phyloP scores from a whole-genome alignment of 148 eudicot species.

The Fagopyrum esculentum region DNA sequence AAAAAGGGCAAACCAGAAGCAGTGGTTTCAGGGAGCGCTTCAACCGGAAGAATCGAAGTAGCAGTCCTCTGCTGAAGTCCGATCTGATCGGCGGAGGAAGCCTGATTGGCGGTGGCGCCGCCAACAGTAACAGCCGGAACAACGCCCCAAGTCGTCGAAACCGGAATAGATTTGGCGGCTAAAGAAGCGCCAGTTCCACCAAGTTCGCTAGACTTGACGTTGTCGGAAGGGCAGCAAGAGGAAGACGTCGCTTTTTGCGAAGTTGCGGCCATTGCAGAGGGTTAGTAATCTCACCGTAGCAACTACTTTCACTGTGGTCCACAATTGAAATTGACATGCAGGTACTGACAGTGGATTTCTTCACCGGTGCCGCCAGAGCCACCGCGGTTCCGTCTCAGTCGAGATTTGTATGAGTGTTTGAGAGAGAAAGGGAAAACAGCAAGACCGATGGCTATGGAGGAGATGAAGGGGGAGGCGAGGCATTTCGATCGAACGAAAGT shows the following conservation, averaged over 20 bases:
- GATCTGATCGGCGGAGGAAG: background rate
- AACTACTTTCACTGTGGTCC: conserved; percentile 8
- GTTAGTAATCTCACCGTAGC: conserved; percentile 22
- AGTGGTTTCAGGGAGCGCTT: conserved; percentile 29
- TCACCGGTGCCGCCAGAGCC: conserved; percentile 7
- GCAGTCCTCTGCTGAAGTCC: conserved; percentile 6
- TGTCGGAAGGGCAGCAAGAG: conserved; percentile 13
- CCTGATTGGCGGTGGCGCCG: conserved; percentile 7
- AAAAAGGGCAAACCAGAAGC: conserved; percentile 8
- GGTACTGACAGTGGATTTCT: background rate
- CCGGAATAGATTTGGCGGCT: background rate
- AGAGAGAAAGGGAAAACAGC: background rate
- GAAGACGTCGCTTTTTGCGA: conserved; percentile 38
- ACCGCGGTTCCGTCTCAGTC: conserved; percentile 1
- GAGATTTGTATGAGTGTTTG: background rate
- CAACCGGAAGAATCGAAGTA: conserved; percentile 26
- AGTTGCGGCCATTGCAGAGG: conserved; percentile 53
- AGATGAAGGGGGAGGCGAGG: background rate
- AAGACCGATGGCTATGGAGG: background rate
- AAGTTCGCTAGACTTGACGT: conserved; percentile 1
- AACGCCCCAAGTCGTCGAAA: conserved; percentile 1
- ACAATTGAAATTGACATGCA: conserved; percentile 13
- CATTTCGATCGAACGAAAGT: background rate
- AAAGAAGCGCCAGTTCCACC: background rate
- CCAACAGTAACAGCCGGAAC: background rate